Conservation (phyloP, 495 filamentous ascomycete genomes). For the Usnea hakonensis region DNA sequence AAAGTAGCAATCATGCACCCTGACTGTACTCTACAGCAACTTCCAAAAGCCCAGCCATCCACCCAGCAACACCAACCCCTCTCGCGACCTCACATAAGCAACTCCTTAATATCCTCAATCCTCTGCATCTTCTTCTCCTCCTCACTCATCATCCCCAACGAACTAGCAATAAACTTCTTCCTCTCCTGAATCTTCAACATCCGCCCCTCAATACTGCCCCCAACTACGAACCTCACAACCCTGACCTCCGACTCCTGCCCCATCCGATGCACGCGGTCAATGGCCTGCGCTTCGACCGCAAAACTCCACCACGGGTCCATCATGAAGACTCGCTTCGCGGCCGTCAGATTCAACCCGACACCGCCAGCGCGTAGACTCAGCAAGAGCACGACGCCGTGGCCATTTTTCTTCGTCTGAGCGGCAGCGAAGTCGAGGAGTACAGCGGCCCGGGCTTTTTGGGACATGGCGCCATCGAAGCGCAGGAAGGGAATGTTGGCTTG, state of each 20-base stretch:
- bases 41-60: background rate
- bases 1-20: background rate
- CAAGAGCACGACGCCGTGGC: constrained; percentile 53
- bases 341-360: constrained; percentile 87
- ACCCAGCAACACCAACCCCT: background rate
- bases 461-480: constrained; percentile 84
- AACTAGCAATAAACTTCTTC: constrained; percentile 92
- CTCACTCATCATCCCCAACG: constrained; percentile 85
- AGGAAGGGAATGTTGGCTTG: constrained; percentile 67
- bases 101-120: constrained; percentile 88
- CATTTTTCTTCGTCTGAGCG: constrained; percentile 24
- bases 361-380: constrained; percentile 85
- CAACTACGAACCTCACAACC: constrained; percentile 79
- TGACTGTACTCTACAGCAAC: background rate
- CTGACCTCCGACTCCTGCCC: constrained; percentile 81
- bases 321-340: constrained; percentile 84
- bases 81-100: constrained; percentile 56
- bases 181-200: constrained; percentile 92
- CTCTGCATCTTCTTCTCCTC: constrained; percentile 85
- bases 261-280: constrained; percentile 98
- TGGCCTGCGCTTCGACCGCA: constrained; percentile 92
- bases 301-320: constrained; percentile 99
- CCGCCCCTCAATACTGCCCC: constrained; percentile 84
- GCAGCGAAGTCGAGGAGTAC: constrained; percentile 61
- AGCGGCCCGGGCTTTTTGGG: constrained; percentile 71